Conservation (phyloP, 2,329 filamentous ascomycete species). For the Trichoderma breve region DNA sequence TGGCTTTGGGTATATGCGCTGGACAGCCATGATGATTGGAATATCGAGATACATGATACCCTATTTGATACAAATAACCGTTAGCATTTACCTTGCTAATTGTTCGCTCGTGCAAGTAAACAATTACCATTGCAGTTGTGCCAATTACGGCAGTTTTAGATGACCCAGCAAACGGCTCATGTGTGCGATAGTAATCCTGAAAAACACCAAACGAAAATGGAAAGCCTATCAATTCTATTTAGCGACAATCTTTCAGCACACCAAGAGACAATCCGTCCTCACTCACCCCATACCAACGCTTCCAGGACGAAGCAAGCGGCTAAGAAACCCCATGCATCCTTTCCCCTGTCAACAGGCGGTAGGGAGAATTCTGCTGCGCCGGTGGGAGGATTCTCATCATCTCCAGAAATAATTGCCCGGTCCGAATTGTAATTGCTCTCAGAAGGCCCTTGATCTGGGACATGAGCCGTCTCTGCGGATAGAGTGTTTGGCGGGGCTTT, state of each 20-base stretch:
- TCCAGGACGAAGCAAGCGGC: slow-evolving; percentile 35
- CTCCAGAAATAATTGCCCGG: neutral
- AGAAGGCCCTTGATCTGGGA: neutral
- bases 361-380: slow-evolving; percentile 25
- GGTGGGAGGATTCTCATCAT: neutral
- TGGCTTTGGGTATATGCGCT: slow-evolving; percentile 42
- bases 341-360: slow-evolving; percentile 34
- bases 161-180: slow-evolving; percentile 52
- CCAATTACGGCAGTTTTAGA: slow-evolving; percentile 57
- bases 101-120: neutral
- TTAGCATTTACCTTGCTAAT: neutral
- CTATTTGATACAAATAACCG: slow-evolving; percentile 24
- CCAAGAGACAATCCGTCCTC: neutral
- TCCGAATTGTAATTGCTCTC: slow-evolving; percentile 8
- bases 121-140: slow-evolving; percentile 51
- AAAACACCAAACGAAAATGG: slow-evolving; percentile 65
- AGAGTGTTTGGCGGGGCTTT: neutral
- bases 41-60: slow-evolving; percentile 56
- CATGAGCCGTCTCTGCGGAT: neutral
- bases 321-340: slow-evolving; percentile 37
- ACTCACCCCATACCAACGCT: slow-evolving; percentile 35
- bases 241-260: neutral
- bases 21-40: slow-evolving; percentile 48
- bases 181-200: slow-evolving; percentile 60
- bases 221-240: slow-evolving; percentile 50